Percentiles rank a stretch among this genome's conserved stretches.
phyloP scores from a whole-genome alignment of 2,329 filamentous ascomycete species.

The Chrysoporthe deuterocubensis region DNA sequence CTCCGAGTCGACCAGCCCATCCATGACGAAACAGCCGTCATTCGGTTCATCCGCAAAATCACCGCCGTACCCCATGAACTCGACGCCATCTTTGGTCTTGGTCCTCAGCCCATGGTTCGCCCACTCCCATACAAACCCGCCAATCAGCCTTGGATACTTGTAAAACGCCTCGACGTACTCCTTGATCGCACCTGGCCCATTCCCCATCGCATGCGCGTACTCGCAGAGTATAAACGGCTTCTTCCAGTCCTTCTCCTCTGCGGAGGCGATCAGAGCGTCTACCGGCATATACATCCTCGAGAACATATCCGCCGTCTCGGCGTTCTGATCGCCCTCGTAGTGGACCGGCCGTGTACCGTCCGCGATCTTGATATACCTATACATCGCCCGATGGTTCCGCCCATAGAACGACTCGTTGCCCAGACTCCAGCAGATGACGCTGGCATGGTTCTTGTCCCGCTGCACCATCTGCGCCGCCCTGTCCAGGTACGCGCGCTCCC shows the following conservation, averaged over 20 bases:
- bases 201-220: conserved; percentile 66
- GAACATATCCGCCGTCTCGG: conserved; percentile 61
- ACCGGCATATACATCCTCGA: conserved; percentile 65
- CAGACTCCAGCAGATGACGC: conserved; percentile 69
- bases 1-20: conserved; percentile 52
- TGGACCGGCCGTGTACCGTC: conserved; percentile 62
- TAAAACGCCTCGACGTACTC: conserved; percentile 68
- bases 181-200: conserved; percentile 67
- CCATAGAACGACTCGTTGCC: conserved; percentile 73
- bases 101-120: conserved; percentile 56
- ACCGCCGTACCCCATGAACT: conserved; percentile 58
- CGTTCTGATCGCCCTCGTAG: conserved; percentile 64
- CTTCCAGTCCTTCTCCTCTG: conserved; percentile 39
- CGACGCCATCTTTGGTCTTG: conserved; percentile 44
- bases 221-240: conserved; percentile 60
- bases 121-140: conserved; percentile 67
- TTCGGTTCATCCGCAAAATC: conserved; percentile 63
- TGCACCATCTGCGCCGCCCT: conserved; percentile 65
- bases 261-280: conserved; percentile 43
- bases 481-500: conserved; percentile 66
- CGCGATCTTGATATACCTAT: conserved; percentile 58
- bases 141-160: conserved; percentile 60
- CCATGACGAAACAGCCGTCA: conserved; percentile 58
- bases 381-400: conserved; percentile 66
- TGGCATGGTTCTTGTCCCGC: conserved; percentile 67